Percentiles rank a stretch among this genome's conserved stretches.
phyloP scores from a whole-genome alignment of 371 early-diverging fungal species.

The Circinella minor region DNA sequence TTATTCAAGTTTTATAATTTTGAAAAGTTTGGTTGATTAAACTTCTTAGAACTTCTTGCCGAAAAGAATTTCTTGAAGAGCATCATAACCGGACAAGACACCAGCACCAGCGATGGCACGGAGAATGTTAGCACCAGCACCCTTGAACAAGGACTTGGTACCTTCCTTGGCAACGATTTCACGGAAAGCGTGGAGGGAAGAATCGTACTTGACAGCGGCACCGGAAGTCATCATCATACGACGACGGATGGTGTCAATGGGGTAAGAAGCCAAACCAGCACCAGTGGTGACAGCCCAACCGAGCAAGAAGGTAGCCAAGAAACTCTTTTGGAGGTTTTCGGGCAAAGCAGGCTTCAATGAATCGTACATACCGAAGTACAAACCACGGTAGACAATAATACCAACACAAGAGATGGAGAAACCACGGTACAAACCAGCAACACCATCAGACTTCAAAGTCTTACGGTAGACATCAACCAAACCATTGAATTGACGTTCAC shows the following conservation, averaged over 20 bases:
- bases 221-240: slow-evolving; percentile 89
- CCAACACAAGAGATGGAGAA: slow-evolving; percentile 80
- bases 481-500: slow-evolving; percentile 80
- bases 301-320: slow-evolving; percentile 71
- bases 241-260: slow-evolving; percentile 91
- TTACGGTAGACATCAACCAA: slow-evolving; percentile 76
- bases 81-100: slow-evolving; percentile 77
- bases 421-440: slow-evolving; percentile 84
- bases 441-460: slow-evolving; percentile 71
- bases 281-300: slow-evolving; percentile 77
- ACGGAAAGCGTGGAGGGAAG: slow-evolving; percentile 68
- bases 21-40: not conserved
- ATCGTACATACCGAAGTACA: slow-evolving; percentile 84
- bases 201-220: slow-evolving; percentile 77
- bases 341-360: slow-evolving; percentile 75
- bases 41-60: slow-evolving; percentile 49
- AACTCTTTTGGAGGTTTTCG: slow-evolving; percentile 51
- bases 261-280: slow-evolving; percentile 79
- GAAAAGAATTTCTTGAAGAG: slow-evolving; percentile 62
- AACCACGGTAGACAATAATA: slow-evolving; percentile 82
- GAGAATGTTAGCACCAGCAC: slow-evolving; percentile 84
- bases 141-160: slow-evolving; percentile 79
- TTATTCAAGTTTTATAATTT: too few species aligned
- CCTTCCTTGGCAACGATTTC: slow-evolving; percentile 80
- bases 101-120: slow-evolving; percentile 83